These are phyloP conservation scores for Sugiyamaella neomexicana DNA, from an alignment of 1,139 yeast species.

Conservation along the genomic window DNA sequence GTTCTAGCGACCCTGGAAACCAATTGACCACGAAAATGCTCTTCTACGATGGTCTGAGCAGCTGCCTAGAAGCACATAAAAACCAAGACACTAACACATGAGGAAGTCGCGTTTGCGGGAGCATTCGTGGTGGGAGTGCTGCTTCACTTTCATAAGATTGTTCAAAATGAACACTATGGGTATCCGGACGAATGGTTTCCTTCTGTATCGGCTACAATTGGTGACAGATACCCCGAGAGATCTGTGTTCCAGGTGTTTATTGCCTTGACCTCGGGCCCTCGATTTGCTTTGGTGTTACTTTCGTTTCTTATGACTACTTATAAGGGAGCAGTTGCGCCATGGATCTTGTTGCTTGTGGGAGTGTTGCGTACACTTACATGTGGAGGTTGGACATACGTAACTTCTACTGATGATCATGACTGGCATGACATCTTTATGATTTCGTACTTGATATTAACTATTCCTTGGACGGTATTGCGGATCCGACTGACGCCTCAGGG, in stretches of 20 bases:
- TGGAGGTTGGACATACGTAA: constrained; percentile 98
- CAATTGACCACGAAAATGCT: too few relatives aligned
- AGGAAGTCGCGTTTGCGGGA: constrained; percentile 57
- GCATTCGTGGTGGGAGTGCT: constrained; percentile 73
- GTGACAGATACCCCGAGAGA: constrained; percentile 94
- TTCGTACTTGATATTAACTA: constrained; percentile 76
- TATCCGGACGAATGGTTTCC: constrained; percentile 99
- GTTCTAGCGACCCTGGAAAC: neutral
- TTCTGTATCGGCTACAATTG: constrained; percentile 93
- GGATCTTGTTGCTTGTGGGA: constrained; percentile 56
- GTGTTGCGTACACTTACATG: constrained; percentile 83
- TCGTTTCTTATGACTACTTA: constrained; percentile 49
- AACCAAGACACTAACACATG: neutral
- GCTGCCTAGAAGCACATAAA: too few relatives aligned
- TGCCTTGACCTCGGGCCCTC: constrained; percentile 57
- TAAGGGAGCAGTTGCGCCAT: constrained; percentile 47
- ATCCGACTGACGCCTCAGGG: constrained; percentile 55
- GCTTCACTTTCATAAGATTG: constrained; percentile 83
- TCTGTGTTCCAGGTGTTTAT: constrained; percentile 82
- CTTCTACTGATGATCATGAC: constrained; percentile 96
- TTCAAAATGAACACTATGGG: constrained; percentile 78
- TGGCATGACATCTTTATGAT: constrained; percentile 96
- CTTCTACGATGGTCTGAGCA: too few relatives aligned
- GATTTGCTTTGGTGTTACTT: constrained; percentile 70
- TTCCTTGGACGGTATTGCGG: constrained; percentile 83